phyloP scores from a whole-genome alignment of 2,329 filamentous ascomycete species.

The Anthostomella pinea region DNA sequence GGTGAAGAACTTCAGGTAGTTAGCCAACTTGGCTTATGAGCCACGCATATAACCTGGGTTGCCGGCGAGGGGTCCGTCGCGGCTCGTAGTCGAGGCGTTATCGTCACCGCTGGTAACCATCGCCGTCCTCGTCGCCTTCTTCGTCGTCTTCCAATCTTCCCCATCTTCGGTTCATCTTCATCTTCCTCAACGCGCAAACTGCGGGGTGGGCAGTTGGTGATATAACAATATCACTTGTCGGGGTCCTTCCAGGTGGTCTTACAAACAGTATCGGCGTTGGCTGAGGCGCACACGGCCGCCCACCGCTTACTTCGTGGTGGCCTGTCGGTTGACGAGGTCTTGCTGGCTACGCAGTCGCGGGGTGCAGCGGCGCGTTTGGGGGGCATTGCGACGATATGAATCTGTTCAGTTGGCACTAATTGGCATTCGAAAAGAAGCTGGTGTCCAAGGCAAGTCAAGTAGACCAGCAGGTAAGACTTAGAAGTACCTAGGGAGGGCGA shows the following conservation, averaged over 20 bases:
- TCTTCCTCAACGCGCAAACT: constrained; percentile 5
- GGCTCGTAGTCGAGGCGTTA: not conserved
- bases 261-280: constrained; percentile 32
- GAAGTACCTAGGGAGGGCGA: too few species aligned
- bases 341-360: too few species aligned
- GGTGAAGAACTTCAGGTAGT: constrained; percentile 24
- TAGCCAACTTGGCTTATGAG: constrained; percentile 31
- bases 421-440: too few species aligned
- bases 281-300: constrained; percentile 33
- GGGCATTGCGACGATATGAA: too few species aligned
- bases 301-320: constrained; percentile 28
- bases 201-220: constrained; percentile 27
- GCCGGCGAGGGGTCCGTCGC: constrained; percentile 17
- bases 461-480: too few species aligned
- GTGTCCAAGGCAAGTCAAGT: too few species aligned
- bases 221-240: constrained; percentile 26
- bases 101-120: not conserved
- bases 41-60: constrained; percentile 35
- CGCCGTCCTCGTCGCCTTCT: constrained; percentile 7
- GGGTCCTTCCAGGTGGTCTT: constrained; percentile 24
- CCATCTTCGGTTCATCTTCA: constrained; percentile 5
- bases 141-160: constrained; percentile 4
- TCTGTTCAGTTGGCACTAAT: too few species aligned
- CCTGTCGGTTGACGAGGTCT: constrained; percentile 7
- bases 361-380: too few species aligned